Evolutionary conservation across 495 filamentous ascomycete genomes (phyloP).

Genomic region (Penicillium longicatenatum): DNA sequence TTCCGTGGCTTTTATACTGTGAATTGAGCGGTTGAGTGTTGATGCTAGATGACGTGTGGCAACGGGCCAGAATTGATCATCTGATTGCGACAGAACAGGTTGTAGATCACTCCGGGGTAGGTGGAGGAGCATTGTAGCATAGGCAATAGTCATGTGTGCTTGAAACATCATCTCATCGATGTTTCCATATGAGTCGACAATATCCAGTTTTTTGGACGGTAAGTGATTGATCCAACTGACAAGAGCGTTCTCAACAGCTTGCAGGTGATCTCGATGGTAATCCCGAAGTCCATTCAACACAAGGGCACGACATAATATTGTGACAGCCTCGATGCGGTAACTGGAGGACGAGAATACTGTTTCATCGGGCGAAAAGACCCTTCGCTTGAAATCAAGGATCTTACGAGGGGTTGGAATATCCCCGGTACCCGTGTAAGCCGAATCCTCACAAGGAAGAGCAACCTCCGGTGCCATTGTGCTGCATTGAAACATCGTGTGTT

Average conservation of each 20-base stretch:
- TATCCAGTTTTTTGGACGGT: slow-evolving; percentile 41
- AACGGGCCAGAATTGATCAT: slow-evolving; percentile 32
- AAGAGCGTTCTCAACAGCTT: slow-evolving; percentile 47
- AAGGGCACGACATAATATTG: slow-evolving; percentile 39
- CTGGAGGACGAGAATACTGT: slow-evolving; percentile 42
- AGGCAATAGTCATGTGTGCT: slow-evolving; percentile 42
- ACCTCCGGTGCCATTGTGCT: slow-evolving; percentile 38
- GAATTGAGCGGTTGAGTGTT: slow-evolving; percentile 39
- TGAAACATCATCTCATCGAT: slow-evolving; percentile 52
- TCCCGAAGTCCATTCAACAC: slow-evolving; percentile 40
- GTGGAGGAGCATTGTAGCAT: slow-evolving; percentile 46
- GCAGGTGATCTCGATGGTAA: slow-evolving; percentile 42
- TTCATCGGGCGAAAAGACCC: slow-evolving; percentile 40
- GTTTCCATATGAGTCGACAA: slow-evolving; percentile 46
- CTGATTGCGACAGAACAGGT: slow-evolving; percentile 27
- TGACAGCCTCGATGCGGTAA: slow-evolving; percentile 46
- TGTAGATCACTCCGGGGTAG: slow-evolving; percentile 44
- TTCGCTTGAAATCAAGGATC: slow-evolving; percentile 38
- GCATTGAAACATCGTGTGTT: slow-evolving; percentile 32
- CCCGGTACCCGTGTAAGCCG: slow-evolving; percentile 29
- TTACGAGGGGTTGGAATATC: slow-evolving; percentile 33
- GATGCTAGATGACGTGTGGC: slow-evolving; percentile 36
- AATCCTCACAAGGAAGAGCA: slow-evolving; percentile 42
- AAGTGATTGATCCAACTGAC: slow-evolving; percentile 49
- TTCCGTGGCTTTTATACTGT: slow-evolving; percentile 48